phyloP scores from a whole-genome alignment of 2,329 filamentous ascomycete genomes.

The Pseudonectria foliicola region DNA sequence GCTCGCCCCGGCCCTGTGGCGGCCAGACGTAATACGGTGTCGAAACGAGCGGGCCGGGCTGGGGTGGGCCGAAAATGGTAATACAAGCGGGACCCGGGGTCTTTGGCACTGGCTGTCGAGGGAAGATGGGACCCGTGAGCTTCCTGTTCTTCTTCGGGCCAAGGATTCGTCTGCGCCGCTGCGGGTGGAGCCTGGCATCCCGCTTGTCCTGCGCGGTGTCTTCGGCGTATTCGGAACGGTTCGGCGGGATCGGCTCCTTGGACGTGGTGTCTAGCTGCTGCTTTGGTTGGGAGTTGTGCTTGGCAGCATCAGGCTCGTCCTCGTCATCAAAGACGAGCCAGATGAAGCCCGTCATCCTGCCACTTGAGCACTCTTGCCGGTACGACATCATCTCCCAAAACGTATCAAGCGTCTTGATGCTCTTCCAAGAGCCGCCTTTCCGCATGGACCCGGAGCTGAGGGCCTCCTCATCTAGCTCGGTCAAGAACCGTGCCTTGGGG shows the following conservation, averaged over 20 bases:
- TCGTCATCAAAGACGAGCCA: slow-evolving; percentile 77
- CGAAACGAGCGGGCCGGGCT: slow-evolving; percentile 40
- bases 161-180: slow-evolving; percentile 3
- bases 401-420: slow-evolving; percentile 73
- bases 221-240: slow-evolving; percentile 23
- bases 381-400: slow-evolving; percentile 99
- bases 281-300: slow-evolving; percentile 6
- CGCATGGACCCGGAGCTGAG: slow-evolving; percentile 48
- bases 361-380: slow-evolving; percentile 90
- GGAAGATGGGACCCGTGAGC: slow-evolving; percentile 52
- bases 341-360: slow-evolving; percentile 84
- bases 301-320: slow-evolving; percentile 7
- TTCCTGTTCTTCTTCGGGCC: slow-evolving; percentile 34
- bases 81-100: too few species aligned
- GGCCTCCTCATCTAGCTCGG: slow-evolving; percentile 82
- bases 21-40: slow-evolving; percentile 64
- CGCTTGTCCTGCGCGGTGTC: slow-evolving; percentile 16
- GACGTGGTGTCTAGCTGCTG: slow-evolving; percentile 7
- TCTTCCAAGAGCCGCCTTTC: slow-evolving; percentile 68
- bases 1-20: slow-evolving; percentile 50
- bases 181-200: slow-evolving; percentile 26
- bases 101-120: slow-evolving; percentile 60
- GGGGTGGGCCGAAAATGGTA: too few species aligned
- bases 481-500: slow-evolving; percentile 82
- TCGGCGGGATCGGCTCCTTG: too few species aligned